Evolutionary conservation across 2,329 filamentous ascomycete species (phyloP).

Genomic region (Diaporthe nobilis): DNA sequence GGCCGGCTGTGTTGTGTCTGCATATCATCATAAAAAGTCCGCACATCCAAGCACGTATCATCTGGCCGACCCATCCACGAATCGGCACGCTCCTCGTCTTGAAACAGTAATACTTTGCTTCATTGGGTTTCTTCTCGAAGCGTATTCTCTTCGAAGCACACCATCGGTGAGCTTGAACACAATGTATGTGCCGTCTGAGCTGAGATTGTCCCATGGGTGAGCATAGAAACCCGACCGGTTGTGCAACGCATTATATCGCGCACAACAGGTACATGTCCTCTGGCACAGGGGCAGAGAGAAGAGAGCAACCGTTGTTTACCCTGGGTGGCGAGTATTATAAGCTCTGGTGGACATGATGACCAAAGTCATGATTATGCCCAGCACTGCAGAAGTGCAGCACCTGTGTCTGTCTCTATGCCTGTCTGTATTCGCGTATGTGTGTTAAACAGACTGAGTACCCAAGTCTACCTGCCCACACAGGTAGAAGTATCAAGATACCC

Average conservation of each 20-base stretch:
- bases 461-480: background rate
- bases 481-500: background rate
- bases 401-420: background rate
- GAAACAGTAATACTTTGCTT: background rate
- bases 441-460: background rate
- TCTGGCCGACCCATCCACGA: background rate
- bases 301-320: no score
- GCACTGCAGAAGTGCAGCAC: background rate
- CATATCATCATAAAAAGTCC: background rate
- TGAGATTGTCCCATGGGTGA: conserved; percentile 4
- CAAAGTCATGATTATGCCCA: background rate
- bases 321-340: background rate
- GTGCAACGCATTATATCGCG: background rate
- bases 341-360: background rate
- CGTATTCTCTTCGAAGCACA: background rate
- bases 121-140: background rate
- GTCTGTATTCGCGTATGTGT: background rate
- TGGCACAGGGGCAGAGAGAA: background rate
- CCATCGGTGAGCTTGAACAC: background rate
- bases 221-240: background rate
- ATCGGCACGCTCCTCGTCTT: background rate
- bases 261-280: background rate
- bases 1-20: background rate
- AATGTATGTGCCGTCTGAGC: background rate
- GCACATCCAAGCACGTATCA: background rate